Conservation (phyloP, 148 eudicot genomes). For the Pouteria glomerata region DNA sequence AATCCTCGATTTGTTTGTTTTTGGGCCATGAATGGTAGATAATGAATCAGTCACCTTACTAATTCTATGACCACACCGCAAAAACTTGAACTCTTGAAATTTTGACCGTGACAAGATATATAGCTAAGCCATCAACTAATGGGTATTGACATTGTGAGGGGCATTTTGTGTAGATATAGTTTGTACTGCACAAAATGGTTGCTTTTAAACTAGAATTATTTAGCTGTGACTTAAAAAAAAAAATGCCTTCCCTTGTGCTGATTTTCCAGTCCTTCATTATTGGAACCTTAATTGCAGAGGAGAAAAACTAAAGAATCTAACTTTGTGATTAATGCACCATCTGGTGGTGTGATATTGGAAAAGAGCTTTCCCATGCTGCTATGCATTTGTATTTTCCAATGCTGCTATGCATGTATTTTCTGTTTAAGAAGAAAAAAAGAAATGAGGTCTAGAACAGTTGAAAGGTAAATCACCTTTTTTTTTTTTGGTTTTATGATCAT, state of each 20-base stretch:
- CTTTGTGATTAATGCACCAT: neutral
- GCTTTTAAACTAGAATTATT: neutral
- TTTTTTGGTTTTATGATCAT: neutral
- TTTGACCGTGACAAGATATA: too few species aligned
- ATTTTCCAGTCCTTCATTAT: too few species aligned
- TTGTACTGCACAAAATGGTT: slow-evolving; percentile 1
- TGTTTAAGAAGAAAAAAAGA: neutral
- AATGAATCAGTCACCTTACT: too few species aligned
- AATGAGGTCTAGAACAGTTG: neutral
- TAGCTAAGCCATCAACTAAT: too few species aligned
- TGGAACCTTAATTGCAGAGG: too few species aligned
- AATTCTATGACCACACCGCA: too few species aligned
- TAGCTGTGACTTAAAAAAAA: neutral
- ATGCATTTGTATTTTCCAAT: neutral
- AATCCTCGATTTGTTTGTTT: neutral
- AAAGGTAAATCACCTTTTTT: neutral
- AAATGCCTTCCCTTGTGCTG: neutral
- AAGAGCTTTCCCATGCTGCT: neutral
- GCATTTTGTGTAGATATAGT: neutral
- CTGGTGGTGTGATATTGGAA: neutral
- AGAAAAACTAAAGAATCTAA: neutral
- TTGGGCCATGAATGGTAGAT: too few species aligned
- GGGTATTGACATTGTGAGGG: too few species aligned
- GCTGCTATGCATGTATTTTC: neutral
- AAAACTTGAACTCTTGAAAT: too few species aligned